These are phyloP conservation scores for Kwoniella europaea DNA, from an alignment of 768 basidiomycete species.

Conservation along the genomic window DNA sequence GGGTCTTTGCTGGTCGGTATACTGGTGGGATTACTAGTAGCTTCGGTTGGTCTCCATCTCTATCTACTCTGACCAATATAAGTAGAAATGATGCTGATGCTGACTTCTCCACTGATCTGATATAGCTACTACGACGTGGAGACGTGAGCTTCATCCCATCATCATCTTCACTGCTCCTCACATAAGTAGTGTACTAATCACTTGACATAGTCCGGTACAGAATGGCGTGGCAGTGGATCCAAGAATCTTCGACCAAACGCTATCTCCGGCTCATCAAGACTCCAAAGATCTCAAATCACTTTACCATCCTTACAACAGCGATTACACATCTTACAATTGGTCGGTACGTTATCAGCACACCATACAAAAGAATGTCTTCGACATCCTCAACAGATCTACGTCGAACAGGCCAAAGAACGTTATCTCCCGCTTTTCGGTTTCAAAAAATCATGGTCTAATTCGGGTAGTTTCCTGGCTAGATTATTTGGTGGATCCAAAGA, in stretches of 20 bases:
- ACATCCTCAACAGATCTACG: slow-evolving; percentile 79
- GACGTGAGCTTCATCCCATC: slow-evolving; percentile 31
- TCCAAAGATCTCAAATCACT: slow-evolving; percentile 48
- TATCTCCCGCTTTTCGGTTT: slow-evolving; percentile 85
- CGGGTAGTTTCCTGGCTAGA: slow-evolving; percentile 43
- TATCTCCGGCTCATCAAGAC: slow-evolving; percentile 40
- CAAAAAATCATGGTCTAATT: slow-evolving; percentile 61
- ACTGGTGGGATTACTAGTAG: slow-evolving; percentile 52
- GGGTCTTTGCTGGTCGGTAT: slow-evolving; percentile 53
- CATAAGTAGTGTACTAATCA: background rate
- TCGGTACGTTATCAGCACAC: slow-evolving; percentile 85
- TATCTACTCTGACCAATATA: background rate
- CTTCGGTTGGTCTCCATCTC: slow-evolving; percentile 29
- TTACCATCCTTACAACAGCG: slow-evolving; percentile 85
- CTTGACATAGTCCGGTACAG: slow-evolving; percentile 26
- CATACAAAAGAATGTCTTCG: slow-evolving; percentile 92
- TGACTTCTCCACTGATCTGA: background rate
- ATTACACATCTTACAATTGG: slow-evolving; percentile 78
- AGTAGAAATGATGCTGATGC: background rate
- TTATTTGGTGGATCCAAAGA: slow-evolving; percentile 38
- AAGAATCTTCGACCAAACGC: slow-evolving; percentile 44
- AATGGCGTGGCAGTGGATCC: slow-evolving; percentile 45
- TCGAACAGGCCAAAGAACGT: slow-evolving; percentile 80
- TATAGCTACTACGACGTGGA: slow-evolving; percentile 46
- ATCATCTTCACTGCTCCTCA: no score